Evolutionary conservation across 1,284 basidiomycete species (phyloP).

Genomic region (Chalciporus piperatoides): DNA sequence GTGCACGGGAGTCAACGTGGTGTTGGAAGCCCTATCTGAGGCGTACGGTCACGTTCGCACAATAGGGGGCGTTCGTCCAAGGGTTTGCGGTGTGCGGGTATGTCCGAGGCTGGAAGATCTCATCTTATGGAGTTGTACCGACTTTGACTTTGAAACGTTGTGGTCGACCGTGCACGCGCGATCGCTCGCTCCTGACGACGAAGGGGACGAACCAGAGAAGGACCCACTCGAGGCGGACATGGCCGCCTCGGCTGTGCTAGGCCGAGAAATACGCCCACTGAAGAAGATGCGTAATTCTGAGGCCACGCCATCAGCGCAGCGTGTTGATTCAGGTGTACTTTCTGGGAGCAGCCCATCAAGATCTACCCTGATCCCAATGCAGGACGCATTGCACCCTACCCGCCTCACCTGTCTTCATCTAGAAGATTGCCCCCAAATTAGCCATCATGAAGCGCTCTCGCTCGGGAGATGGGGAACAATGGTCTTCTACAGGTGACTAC

Average conservation of each 20-base stretch:
- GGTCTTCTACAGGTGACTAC: constrained; percentile 28
- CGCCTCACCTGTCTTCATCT: constrained; percentile 41
- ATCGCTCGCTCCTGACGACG: constrained; percentile 28
- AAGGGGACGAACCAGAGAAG: constrained; percentile 13
- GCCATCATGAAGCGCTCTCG: constrained; percentile 34
- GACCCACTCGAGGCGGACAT: constrained; percentile 20
- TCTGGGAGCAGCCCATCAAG: constrained; percentile 24
- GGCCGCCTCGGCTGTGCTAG: constrained; percentile 32
- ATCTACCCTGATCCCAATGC: constrained; percentile 34
- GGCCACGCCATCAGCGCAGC: constrained; percentile 8
- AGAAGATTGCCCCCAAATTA: constrained; percentile 35
- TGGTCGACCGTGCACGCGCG: constrained; percentile 37
- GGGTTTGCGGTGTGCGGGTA: constrained; percentile 33
- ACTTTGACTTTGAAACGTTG: constrained; percentile 38
- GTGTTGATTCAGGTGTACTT: constrained; percentile 11
- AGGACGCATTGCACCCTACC: constrained; percentile 35
- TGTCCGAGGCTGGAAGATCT: constrained; percentile 50
- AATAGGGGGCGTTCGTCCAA: constrained; percentile 9
- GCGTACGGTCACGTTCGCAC: constrained; percentile 24
- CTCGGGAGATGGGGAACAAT: constrained; percentile 36
- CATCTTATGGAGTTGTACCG: constrained; percentile 46
- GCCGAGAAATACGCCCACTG: constrained; percentile 31
- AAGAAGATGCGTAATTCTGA: constrained; percentile 26
- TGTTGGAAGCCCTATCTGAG: constrained; percentile 30
- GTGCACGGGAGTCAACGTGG: constrained; percentile 28